Base-by-base conservation (phyloP, 441 rosid genomes). In the Geranium incanum region DNA sequence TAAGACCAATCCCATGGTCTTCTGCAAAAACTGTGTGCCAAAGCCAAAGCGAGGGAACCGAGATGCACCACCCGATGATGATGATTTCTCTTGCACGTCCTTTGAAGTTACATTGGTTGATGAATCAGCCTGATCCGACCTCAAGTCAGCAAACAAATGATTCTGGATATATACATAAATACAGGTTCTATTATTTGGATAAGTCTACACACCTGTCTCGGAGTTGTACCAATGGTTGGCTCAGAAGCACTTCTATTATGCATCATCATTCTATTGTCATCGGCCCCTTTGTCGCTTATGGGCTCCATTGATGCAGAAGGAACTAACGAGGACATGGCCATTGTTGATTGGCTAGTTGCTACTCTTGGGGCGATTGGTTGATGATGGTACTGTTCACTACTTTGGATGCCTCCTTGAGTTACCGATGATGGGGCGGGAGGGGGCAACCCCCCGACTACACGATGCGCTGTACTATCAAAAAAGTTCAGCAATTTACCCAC, bases 181-280 rank as follows among this genome's bases (percentile, higher is more conserved):
- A 1, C 11, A 41, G 48, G 8, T 38, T 52, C 12, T 9, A 28
- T 38, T 68, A 16, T 59, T 37, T 70, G 36, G 65, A 75, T 37
- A 70, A 8, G 43, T 55, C 18, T 71, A 70, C 71, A 70, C 67
- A 92, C 99, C 98, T 92, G 96, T 85, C 87, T 86, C 6, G 99
- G 97, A 72, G 81, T 90, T 81, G 96, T 85, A 76, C 97, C 92
- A 66, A 95, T 84, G 82, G 92, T 86, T 64, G 98, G 98, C 81
- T 95, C 99, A 62, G 99, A 95, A 68, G 83, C 98, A 81, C 99
- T 95, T 84, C 99, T 87, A 69, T 81, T 84, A 71, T 88, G 89
- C 81, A 84, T 78, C 45, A 81, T 84, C 93, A 83, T 88, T 73
- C 73, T 86, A 76, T 71, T 89, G 68, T 79, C 90, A 71, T 85